Percentiles rank a stretch among this genome's conserved stretches.
Conservation (phyloP, 208 protist genomes). For the Trypanosoma melophagium region DNA sequence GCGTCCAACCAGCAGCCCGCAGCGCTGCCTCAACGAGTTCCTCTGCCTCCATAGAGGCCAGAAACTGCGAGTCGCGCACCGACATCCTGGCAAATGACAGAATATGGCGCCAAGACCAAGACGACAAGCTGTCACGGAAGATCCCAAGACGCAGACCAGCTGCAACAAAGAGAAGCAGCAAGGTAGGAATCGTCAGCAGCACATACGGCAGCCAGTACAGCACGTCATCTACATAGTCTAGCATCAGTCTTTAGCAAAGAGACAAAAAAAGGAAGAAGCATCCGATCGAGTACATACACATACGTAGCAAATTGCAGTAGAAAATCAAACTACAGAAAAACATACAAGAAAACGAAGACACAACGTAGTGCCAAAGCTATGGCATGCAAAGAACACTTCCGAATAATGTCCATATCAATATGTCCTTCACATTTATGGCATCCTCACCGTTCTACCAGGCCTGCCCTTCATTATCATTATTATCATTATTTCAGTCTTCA, state of each 20-base stretch:
- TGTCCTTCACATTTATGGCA: too few species aligned
- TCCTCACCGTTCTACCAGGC: too few species aligned
- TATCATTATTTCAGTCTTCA: too few species aligned
- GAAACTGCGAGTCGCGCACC: conserved; percentile 36
- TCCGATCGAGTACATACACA: too few species aligned
- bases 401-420: too few species aligned
- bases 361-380: too few species aligned
- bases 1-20: conserved; percentile 68
- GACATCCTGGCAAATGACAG: conserved; percentile 38
- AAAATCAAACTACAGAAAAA: too few species aligned
- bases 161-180: conserved; percentile 39
- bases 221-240: conserved; percentile 26
- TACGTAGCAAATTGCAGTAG: too few species aligned
- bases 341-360: too few species aligned
- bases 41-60: conserved; percentile 72
- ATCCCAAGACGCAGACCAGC: conserved; percentile 44
- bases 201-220: conserved; percentile 32
- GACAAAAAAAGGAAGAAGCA: not conserved
- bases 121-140: conserved; percentile 47
- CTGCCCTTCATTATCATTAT: too few species aligned
- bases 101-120: conserved; percentile 46
- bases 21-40: conserved; percentile 64
- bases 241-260: conserved; percentile 1
- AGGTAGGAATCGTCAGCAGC: conserved; percentile 36
- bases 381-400: too few species aligned